A percentile compares a stretch with the other conserved stretches of the same genome.
Evolutionary conservation across 1,284 basidiomycete species (phyloP).

Genomic region (Irpex lacteus): DNA sequence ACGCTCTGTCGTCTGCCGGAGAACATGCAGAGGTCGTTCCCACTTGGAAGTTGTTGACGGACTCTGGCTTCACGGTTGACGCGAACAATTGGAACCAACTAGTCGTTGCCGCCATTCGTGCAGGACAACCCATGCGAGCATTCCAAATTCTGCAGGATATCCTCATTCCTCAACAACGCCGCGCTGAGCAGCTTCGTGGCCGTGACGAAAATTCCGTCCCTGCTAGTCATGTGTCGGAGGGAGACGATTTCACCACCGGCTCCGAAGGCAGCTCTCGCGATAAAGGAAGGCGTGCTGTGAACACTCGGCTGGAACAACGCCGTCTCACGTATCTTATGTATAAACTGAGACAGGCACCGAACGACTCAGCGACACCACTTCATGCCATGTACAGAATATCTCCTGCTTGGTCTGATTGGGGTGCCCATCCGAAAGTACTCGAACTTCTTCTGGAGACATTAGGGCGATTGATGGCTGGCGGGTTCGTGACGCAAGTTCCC

Average conservation of each 20-base stretch:
- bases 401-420: constrained; percentile 64
- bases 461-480: constrained; percentile 48
- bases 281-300: background rate
- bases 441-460: constrained; percentile 44
- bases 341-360: constrained; percentile 9
- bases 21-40: constrained; percentile 61
- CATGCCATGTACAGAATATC: constrained; percentile 60
- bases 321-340: background rate
- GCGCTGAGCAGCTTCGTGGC: constrained; percentile 20
- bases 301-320: background rate
- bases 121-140: constrained; percentile 78
- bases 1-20: constrained; percentile 68
- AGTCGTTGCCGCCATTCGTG: constrained; percentile 71
- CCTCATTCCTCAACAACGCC: constrained; percentile 60
- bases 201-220: constrained; percentile 31
- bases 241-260: constrained; percentile 33
- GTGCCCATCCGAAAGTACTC: constrained; percentile 52
- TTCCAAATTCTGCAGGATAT: constrained; percentile 84
- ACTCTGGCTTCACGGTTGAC: constrained; percentile 81
- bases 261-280: background rate
- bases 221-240: constrained; percentile 39
- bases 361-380: constrained; percentile 52
- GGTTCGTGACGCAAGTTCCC: constrained; percentile 28
- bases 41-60: constrained; percentile 67
- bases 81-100: constrained; percentile 94